Percentiles rank a stretch among this genome's conserved stretches.
Conservation (phyloP, 441 rosid species). For the Cnidoscolus chayamansa region DNA sequence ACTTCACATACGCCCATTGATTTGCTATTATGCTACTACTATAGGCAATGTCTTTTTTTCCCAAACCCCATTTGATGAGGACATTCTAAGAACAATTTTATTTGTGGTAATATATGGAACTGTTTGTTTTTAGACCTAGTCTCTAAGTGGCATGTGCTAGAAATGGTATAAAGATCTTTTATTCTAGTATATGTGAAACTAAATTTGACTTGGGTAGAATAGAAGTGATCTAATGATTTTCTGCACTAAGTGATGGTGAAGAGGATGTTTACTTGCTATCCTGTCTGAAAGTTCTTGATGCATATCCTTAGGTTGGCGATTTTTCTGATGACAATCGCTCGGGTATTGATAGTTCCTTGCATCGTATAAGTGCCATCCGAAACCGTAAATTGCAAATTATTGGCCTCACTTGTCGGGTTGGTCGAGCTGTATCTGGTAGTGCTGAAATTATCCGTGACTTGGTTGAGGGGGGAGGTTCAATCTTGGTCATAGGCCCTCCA, state of each 20-base stretch:
- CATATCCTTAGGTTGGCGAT: constrained; percentile 67
- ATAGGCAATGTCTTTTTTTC: too few relatives aligned
- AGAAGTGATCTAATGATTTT: not conserved
- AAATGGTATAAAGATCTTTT: not conserved
- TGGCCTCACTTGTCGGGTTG: constrained; percentile 93
- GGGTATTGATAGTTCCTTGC: constrained; percentile 81
- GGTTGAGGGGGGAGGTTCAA: constrained; percentile 80
- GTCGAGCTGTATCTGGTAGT: constrained; percentile 85
- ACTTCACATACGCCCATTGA: too few relatives aligned
- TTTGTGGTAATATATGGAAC: not conserved
- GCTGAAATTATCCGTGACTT: constrained; percentile 76
- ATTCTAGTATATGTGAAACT: not conserved
- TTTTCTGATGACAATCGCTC: constrained; percentile 93
- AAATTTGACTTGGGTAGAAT: not conserved
- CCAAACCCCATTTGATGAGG: not conserved
- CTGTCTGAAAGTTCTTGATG: constrained; percentile 20
- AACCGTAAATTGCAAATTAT: constrained; percentile 80
- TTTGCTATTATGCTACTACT: too few relatives aligned
- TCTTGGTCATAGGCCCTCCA: constrained; percentile 89
- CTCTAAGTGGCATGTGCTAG: not conserved
- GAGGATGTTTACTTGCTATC: constrained; percentile 12
- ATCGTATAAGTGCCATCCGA: constrained; percentile 91
- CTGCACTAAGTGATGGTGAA: not conserved
- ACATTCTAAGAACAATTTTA: not conserved
- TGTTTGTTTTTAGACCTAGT: not conserved